Base-by-base conservation (phyloP, 805 yeast species). In the Starmerella davenportii region DNA sequence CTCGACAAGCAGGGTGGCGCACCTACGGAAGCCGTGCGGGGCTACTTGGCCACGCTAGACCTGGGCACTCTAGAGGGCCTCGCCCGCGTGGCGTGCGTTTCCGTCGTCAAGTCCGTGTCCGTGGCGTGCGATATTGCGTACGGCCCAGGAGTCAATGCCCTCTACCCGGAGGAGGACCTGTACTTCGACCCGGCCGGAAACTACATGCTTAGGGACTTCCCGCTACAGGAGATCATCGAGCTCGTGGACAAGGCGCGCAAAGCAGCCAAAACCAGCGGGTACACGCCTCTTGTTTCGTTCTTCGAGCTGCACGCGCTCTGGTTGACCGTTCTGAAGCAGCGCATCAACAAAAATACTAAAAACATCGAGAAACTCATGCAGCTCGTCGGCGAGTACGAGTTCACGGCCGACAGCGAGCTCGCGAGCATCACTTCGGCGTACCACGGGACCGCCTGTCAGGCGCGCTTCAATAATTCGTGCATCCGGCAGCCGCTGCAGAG, bases 221-320 rank as follows among this genome's bases (percentile, higher is more conserved):
- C 47, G 2, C 36, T 43, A 7, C 49, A 51, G 18, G 29, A 27
- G 7, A 38, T 57, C 5, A 35, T 44, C 5, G 41, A 40, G 27
- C 27, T 49, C 21, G 36, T 54, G 3, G 55, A 55, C 24, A 37
- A 39, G 29, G 58, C 56, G 4, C 29, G 35, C 69, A 68, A 49
- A 67, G 69, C 54, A 68, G 75, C 16, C 69, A 69, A 17, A 58
- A 66, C 13, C 58, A 64, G 14, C 43, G 68, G 3, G 54, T 56
- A 7, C 7, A 59, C 77, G 9, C 71, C 69, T 45, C 82, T 78
- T 50, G 90, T 76, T 50, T 90, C 79, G 20, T 41, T 51, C 24
- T 31, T 53, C 30, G 43, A 39, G 14, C 25, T 48, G 36, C 38
- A 51, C 17, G 25, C 23, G 8, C 35, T 37, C 29, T 47, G 57